Percentiles rank a stretch among this genome's conserved stretches.
Evolutionary conservation across 177 flowering plant genomes (phyloP).

Genomic region (Vitis hybrid): DNA sequence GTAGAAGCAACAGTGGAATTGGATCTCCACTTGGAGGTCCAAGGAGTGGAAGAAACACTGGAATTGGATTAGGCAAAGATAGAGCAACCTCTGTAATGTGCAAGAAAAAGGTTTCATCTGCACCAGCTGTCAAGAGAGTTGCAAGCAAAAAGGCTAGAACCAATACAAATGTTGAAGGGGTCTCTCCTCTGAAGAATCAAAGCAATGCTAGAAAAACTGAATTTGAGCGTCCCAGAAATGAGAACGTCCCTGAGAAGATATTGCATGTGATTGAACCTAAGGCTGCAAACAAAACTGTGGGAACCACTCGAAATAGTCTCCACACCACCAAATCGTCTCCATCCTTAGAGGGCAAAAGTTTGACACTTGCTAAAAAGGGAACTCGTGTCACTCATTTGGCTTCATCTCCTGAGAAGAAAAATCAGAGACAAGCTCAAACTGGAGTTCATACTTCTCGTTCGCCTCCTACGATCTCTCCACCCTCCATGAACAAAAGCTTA

Average conservation of each 20-base stretch:
- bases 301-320: neutral
- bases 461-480: constrained; percentile 3
- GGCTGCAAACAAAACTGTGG: constrained; percentile 13
- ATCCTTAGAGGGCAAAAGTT: constrained; percentile 9
- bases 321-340: neutral
- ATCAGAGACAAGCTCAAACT: neutral
- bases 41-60: neutral
- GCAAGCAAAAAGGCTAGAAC: neutral
- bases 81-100: neutral
- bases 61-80: neutral
- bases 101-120: constrained; percentile 2
- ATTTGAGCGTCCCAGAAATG: constrained; percentile 15
- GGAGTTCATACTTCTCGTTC: neutral
- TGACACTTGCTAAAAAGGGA: neutral
- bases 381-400: neutral
- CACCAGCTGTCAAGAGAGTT: constrained; percentile 1
- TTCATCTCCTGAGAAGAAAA: constrained; percentile 6
- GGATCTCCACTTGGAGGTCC: constrained; percentile 2
- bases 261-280: constrained; percentile 35
- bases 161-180: constrained; percentile 4
- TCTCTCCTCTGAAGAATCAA: constrained; percentile 14
- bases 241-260: constrained; percentile 45
- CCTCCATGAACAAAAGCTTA: constrained; percentile 10
- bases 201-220: constrained; percentile 15
- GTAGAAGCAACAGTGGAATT: neutral